Conservation (phyloP, 495 filamentous ascomycete genomes). For the Lasiosphaeriaceae sp. region DNA sequence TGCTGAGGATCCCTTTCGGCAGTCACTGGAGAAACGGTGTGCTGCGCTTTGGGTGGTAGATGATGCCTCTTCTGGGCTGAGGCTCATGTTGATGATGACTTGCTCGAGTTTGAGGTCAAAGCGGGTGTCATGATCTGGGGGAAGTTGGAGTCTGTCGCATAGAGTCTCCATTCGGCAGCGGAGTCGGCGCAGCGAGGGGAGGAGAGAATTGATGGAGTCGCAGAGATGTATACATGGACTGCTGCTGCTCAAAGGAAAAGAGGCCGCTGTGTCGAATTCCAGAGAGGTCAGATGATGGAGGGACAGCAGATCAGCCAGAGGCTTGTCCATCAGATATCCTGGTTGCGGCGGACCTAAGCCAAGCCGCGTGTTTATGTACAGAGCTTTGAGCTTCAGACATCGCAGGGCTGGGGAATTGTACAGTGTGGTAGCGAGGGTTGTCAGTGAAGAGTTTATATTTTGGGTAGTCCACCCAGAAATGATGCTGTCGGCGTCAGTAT, state of each 20-base stretch:
- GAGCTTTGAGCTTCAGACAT: too few species aligned
- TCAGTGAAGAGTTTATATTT: too few species aligned
- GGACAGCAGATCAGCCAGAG: neutral
- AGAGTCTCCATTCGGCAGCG: conserved; percentile 4
- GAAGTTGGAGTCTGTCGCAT: neutral
- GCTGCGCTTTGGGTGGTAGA: neutral
- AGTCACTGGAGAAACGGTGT: neutral
- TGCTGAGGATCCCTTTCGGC: too few species aligned
- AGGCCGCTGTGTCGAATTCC: conserved; percentile 4
- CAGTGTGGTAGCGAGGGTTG: too few species aligned
- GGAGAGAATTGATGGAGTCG: conserved; percentile 1
- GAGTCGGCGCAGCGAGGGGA: conserved; percentile 2
- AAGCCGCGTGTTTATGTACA: too few species aligned
- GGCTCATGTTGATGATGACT: conserved; percentile 4
- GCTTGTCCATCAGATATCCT: too few species aligned
- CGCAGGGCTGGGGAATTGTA: too few species aligned
- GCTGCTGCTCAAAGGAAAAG: neutral
- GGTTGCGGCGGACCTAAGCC: too few species aligned
- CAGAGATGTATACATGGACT: conserved; percentile 3
- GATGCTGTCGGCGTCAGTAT: too few species aligned
- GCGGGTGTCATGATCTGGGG: neutral
- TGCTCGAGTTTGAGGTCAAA: conserved; percentile 8
- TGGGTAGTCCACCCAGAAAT: too few species aligned
- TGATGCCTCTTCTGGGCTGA: neutral
- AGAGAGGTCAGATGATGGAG: neutral